Evolutionary conservation across 208 protist genomes (phyloP).

Genomic region (Angomonas deanei): DNA sequence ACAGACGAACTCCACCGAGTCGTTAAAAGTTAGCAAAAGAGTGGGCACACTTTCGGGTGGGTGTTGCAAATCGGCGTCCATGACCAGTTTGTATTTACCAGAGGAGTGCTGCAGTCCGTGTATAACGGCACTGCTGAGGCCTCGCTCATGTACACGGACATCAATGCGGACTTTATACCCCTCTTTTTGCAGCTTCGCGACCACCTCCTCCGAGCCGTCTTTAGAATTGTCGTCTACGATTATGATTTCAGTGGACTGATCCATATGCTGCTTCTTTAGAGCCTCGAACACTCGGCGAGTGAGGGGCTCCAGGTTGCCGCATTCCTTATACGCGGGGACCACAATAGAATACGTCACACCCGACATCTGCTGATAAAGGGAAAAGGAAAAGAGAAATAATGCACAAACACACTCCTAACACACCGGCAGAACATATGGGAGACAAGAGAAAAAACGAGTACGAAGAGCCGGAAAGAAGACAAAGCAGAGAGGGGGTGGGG

Average conservation of each 20-base stretch:
- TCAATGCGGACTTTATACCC: constrained; percentile 72
- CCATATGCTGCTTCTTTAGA: constrained; percentile 16
- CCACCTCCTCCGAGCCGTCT: constrained; percentile 81
- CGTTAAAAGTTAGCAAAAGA: constrained; percentile 59
- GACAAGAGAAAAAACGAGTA: constrained; percentile 10
- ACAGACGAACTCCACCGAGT: constrained; percentile 76
- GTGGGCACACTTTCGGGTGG: constrained; percentile 78
- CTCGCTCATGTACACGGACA: constrained; percentile 76
- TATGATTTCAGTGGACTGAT: constrained; percentile 43
- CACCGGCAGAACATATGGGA: neutral
- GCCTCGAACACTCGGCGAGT: constrained; percentile 70
- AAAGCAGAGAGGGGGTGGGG: too few relatives aligned
- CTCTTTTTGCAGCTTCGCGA: constrained; percentile 43
- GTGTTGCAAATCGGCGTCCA: constrained; percentile 93
- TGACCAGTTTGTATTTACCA: constrained; percentile 73
- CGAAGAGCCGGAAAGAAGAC: neutral
- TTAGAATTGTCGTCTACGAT: constrained; percentile 89
- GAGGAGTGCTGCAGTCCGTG: constrained; percentile 52
- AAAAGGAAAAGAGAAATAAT: constrained; percentile 4
- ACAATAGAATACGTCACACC: constrained; percentile 63
- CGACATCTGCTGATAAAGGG: neutral
- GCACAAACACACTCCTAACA: neutral
- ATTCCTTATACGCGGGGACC: constrained; percentile 84
- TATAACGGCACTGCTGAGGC: constrained; percentile 87
- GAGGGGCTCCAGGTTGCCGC: constrained; percentile 74